Percentiles rank a stretch among this genome's conserved stretches.
Evolutionary conservation across 169 alveolate species (phyloP).

Genomic region (Perkinsus olseni): DNA sequence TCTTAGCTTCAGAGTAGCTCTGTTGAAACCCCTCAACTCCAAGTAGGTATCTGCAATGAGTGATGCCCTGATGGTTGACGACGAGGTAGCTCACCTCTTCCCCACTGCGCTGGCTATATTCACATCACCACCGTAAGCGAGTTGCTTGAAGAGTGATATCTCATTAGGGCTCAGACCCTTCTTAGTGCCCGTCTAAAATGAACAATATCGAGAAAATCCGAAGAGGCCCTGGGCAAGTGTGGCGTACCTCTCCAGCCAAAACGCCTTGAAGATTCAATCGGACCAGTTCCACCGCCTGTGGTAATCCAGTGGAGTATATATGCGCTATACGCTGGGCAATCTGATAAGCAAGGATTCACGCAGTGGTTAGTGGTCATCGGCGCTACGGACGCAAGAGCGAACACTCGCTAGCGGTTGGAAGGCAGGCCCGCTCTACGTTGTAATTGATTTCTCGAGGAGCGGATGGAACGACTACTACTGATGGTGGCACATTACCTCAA

Average conservation of each 20-base stretch:
- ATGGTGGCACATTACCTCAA: constrained; percentile 3
- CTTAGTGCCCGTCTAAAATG: neutral
- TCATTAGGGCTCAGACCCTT: constrained; percentile 23
- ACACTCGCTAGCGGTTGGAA: too few species aligned
- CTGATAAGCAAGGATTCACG: neutral
- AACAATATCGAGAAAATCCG: too few species aligned
- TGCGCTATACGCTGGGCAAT: neutral
- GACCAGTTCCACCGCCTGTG: constrained; percentile 45
- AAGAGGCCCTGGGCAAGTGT: too few species aligned
- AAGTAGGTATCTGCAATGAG: constrained; percentile 8
- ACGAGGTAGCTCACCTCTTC: constrained; percentile 22
- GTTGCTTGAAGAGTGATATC: constrained; percentile 27
- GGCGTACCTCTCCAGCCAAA: neutral
- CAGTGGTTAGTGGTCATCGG: too few species aligned
- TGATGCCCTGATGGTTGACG: too few species aligned
- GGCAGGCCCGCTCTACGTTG: too few species aligned
- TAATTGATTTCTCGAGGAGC: too few species aligned
- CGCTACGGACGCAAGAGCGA: too few species aligned
- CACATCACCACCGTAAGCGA: constrained; percentile 28
- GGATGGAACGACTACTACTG: neutral
- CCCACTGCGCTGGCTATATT: constrained; percentile 30
- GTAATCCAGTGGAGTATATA: constrained; percentile 39
- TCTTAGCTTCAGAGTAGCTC: constrained; percentile 27
- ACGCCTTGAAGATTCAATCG: constrained; percentile 13
- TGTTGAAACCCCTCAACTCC: constrained; percentile 48